Evolutionary conservation across 2,329 filamentous ascomycete species (phyloP).

Genomic region (Coccinonectria pachysandricola): DNA sequence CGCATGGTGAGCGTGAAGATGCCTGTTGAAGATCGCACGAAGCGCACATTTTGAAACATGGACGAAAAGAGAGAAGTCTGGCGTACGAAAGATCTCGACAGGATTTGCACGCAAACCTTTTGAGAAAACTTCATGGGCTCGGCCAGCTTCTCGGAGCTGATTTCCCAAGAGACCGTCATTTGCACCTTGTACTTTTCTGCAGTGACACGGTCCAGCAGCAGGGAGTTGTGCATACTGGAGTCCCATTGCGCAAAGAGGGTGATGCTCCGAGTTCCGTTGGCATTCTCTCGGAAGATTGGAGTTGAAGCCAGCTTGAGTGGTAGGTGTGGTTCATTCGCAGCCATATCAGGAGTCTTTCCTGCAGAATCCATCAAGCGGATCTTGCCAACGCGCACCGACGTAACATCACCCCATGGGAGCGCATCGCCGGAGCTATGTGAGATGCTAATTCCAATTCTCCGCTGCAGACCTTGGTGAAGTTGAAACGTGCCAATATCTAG

Average conservation of each 20-base stretch:
- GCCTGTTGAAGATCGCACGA: slow-evolving; percentile 76
- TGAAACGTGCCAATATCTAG: slow-evolving; percentile 88
- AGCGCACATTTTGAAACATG: slow-evolving; percentile 73
- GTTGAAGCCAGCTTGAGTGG: slow-evolving; percentile 65
- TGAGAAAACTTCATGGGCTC: slow-evolving; percentile 81
- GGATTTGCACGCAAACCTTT: slow-evolving; percentile 71
- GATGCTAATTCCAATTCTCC: slow-evolving; percentile 78
- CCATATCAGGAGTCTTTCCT: slow-evolving; percentile 75
- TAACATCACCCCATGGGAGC: slow-evolving; percentile 80
- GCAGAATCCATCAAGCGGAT: slow-evolving; percentile 75
- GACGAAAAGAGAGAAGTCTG: slow-evolving; percentile 80
- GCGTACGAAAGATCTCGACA: slow-evolving; percentile 73
- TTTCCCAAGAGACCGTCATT: slow-evolving; percentile 77
- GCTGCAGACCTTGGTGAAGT: slow-evolving; percentile 86
- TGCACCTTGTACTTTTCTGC: slow-evolving; percentile 89
- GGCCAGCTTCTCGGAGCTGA: slow-evolving; percentile 72
- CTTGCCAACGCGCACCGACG: slow-evolving; percentile 64
- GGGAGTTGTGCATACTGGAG: slow-evolving; percentile 80
- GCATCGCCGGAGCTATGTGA: slow-evolving; percentile 83
- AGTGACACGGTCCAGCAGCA: slow-evolving; percentile 88
- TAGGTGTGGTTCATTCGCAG: slow-evolving; percentile 62
- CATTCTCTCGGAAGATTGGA: slow-evolving; percentile 72
- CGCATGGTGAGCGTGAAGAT: slow-evolving; percentile 82
- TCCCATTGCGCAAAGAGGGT: slow-evolving; percentile 93
- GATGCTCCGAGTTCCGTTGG: slow-evolving; percentile 81